A percentile compares a stretch with the other conserved stretches of the same genome.
phyloP scores from a whole-genome alignment of 495 filamentous ascomycete species.

The Lasiosphaeriaceae sp. region DNA sequence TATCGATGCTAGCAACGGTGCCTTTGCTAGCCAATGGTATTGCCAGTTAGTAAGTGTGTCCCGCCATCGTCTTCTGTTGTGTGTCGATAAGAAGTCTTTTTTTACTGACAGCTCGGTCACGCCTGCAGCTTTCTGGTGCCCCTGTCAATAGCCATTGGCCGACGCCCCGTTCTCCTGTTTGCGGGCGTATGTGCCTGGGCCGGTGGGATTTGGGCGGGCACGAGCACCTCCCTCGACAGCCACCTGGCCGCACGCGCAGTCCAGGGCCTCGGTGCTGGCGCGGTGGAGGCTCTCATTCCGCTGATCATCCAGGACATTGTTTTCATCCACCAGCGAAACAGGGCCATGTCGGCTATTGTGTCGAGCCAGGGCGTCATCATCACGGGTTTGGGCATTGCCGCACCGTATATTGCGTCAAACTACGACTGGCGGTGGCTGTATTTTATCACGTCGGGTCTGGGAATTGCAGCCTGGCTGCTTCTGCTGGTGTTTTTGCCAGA shows the following conservation, averaged over 20 bases:
- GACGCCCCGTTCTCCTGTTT: conserved; percentile 23
- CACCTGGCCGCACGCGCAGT: conserved; percentile 20
- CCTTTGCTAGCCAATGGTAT: conserved; percentile 22
- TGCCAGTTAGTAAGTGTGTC: conserved; percentile 16
- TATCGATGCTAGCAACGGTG: conserved; percentile 21
- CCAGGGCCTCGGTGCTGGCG: conserved; percentile 23
- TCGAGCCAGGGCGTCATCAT: conserved; percentile 23
- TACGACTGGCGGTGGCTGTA: conserved; percentile 27
- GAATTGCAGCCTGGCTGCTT: conserved; percentile 19
- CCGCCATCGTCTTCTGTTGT: not conserved
- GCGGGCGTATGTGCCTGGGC: conserved; percentile 21
- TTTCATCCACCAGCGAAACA: conserved; percentile 27
- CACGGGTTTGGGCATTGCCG: conserved; percentile 16
- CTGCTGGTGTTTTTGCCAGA: conserved; percentile 21
- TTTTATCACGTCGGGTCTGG: conserved; percentile 20
- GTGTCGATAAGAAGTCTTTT: not conserved
- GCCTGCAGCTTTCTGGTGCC: conserved; percentile 16
- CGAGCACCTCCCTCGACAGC: conserved; percentile 15
- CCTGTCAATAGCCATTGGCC: conserved; percentile 25
- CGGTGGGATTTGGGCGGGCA: conserved; percentile 22
- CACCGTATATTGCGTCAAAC: conserved; percentile 19
- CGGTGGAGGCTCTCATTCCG: conserved; percentile 25
- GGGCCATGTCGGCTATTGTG: conserved; percentile 20
- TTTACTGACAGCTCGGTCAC: not conserved
- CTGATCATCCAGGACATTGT: conserved; percentile 25